Base-by-base conservation (phyloP, 805 yeast genomes). In the Candida cerambycidarum region DNA sequence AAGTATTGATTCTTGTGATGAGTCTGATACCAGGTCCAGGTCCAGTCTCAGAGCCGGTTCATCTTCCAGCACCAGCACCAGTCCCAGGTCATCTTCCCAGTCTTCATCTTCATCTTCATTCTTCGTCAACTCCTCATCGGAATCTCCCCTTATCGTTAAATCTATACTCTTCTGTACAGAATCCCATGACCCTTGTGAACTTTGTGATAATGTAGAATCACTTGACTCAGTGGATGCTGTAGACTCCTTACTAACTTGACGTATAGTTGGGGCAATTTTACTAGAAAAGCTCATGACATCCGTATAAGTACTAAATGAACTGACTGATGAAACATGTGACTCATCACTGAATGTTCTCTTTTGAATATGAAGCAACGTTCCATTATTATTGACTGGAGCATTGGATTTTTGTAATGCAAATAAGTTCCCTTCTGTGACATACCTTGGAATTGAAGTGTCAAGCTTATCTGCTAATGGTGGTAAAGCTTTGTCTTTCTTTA, bases 281-380 rank as follows among this genome's bases (percentile, higher is more conserved):
- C 41, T 43, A 14, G 43, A 33, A 8, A 54, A 49, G 34, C 54
- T 57, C 46, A 59, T 45, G 16, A 59, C 48, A 32, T 65, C 71
- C 1, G 66, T 68, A 13, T 61, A 50, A 1, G 71, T 59, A 44
- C 68, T 63, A 43, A 65, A 62, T 0, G 68, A 59, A 44, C 70
- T 63, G 10, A 67, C 62, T 0, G 72, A 63, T 4, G 71, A 65
- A 1, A 63, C 69, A 14, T 54, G 57, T 1, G 72, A 65, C 39
- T 68, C 71, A 25, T 68, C 72, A 33, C 72, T 66, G 43, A 65
- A 63, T 9, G 56, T 56, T 39, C 74, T 44, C 32, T 57, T 55
- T 35, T 46, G 48, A 28, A 49, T 44, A 17, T 44, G 48, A 15
- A 49, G 44, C 9, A 41, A 32, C 13, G 42, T 43, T 1, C 38